phyloP scores from a whole-genome alignment of 352 stramenopile genomes.

The Phytophthora brassicae region DNA sequence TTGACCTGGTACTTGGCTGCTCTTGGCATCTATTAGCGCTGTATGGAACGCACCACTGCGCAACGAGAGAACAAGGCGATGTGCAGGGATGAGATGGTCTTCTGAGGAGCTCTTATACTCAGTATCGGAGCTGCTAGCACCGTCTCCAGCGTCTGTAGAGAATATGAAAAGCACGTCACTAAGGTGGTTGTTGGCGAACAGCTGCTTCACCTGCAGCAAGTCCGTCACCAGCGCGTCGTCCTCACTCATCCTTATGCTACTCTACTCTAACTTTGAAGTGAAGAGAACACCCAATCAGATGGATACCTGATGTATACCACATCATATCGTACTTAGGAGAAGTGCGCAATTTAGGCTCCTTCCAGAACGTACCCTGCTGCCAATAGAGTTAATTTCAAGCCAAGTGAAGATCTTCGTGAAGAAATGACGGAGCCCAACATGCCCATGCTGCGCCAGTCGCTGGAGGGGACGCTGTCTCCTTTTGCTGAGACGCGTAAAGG shows the following conservation, averaged over 20 bases:
- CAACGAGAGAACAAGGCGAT: constrained; percentile 73
- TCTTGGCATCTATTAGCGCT: constrained; percentile 66
- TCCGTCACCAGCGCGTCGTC: constrained; percentile 45
- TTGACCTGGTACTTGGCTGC: constrained; percentile 62
- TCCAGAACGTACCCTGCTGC: constrained; percentile 10
- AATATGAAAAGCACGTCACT: constrained; percentile 85
- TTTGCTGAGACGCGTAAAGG: constrained; percentile 69
- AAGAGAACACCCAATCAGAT: not conserved
- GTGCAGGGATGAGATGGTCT: constrained; percentile 65
- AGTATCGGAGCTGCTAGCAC: not conserved
- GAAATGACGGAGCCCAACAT: constrained; percentile 67
- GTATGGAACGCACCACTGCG: constrained; percentile 73
- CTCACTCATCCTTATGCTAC: constrained; percentile 7
- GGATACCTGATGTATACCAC: not conserved
- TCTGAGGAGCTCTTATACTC: constrained; percentile 8
- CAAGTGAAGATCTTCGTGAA: constrained; percentile 15
- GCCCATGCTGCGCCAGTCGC: constrained; percentile 63
- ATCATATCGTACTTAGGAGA: not conserved
- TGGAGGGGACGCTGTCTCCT: constrained; percentile 81
- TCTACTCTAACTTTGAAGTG: constrained; percentile 3
- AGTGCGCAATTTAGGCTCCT: not conserved
- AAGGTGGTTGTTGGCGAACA: constrained; percentile 74
- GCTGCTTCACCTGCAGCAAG: constrained; percentile 49
- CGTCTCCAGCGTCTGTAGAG: constrained; percentile 32
- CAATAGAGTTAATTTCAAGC: constrained; percentile 16